Base-by-base conservation (phyloP, 164 flowering plant genomes). In the Dillenia turbinata region DNA sequence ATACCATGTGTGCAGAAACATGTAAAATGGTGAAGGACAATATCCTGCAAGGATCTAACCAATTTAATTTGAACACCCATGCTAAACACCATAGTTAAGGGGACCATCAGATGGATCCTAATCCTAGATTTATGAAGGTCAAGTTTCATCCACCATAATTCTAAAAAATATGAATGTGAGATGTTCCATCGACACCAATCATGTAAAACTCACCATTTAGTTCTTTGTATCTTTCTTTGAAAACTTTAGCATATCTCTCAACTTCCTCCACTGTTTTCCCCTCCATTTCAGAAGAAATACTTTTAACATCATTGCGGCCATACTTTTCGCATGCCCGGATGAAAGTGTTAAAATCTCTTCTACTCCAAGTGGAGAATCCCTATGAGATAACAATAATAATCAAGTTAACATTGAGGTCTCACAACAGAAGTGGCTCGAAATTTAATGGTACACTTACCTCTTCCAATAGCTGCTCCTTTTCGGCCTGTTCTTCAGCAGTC, bases 261-360 rank as follows among this genome's bases (percentile, higher is more conserved):
- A 95, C 97, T 73, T 95, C 99, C 56, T 84, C 96, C 72, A 80
- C 92, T 48, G 90, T 76, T 79, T 95, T 95, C 40, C 99, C 98
- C 70, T 95, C 98, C 88, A 92, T 87, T 77, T 95, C 99, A 61
- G 85, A 73, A 64, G 96, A 90, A 77, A 95, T 90, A 66, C 84
- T 75, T 60, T 77, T 85, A 33, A 92, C 79, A 68, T 92, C 98
- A 78, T 79, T 85, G 19, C 99, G 81, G 13, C 98, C 99, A 76
- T 90, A 95, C 68, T 92, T 95, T 77, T 95, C 99, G 76, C 99
- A 95, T 47, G 99, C 99, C 71, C 99, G 80, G 45, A 92, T 87
- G 74, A 95, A 95, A 60, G 91, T 79, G 77, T 90, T 95, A 72
- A 92, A 95, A 70, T 95, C 99, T 78, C 87, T 92, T 75, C 96